Conservation (phyloP, 2,329 filamentous ascomycete species). For the Arthrobotrys megalospora region DNA sequence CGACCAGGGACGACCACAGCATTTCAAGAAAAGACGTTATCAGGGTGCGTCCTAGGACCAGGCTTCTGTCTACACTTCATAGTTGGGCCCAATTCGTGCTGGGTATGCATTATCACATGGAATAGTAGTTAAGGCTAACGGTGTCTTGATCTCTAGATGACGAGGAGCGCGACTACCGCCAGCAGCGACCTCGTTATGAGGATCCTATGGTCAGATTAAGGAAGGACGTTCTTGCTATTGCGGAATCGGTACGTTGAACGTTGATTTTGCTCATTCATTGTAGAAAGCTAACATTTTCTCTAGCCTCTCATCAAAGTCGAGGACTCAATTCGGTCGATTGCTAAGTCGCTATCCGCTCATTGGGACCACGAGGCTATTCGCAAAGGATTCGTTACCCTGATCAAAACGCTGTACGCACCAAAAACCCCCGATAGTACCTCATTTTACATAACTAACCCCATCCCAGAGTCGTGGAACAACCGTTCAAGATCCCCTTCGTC, state of each 20-base stretch:
- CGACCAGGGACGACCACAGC: slow-evolving; percentile 52
- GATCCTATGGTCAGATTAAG: slow-evolving; percentile 81
- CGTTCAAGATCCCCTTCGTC: slow-evolving; percentile 96
- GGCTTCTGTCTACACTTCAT: slow-evolving; percentile 10
- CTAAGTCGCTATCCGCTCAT: slow-evolving; percentile 83
- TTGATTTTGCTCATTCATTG: neutral
- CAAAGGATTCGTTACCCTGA: slow-evolving; percentile 79
- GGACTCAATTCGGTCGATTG: slow-evolving; percentile 82
- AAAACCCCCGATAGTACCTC: slow-evolving; percentile 16
- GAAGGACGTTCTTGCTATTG: slow-evolving; percentile 83
- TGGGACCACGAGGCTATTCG: slow-evolving; percentile 87
- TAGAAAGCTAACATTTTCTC: slow-evolving; percentile 16
- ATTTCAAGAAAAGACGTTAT: slow-evolving; percentile 60
- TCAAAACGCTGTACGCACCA: slow-evolving; percentile 78
- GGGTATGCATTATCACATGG: neutral
- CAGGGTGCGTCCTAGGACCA: slow-evolving; percentile 47
- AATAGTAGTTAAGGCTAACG: slow-evolving; percentile 16
- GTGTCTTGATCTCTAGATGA: slow-evolving; percentile 71
- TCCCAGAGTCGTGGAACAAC: slow-evolving; percentile 82
- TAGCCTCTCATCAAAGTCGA: slow-evolving; percentile 80
- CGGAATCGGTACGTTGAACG: slow-evolving; percentile 75
- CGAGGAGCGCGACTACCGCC: slow-evolving; percentile 74
- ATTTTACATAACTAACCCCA: slow-evolving; percentile 58
- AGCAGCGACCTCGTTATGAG: slow-evolving; percentile 75
- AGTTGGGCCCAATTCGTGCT: slow-evolving; percentile 20